Percentiles rank a stretch among this genome's conserved stretches.
Evolutionary conservation across 129 eudicot genomes (phyloP).

Genomic region (Deinandra increscens): DNA sequence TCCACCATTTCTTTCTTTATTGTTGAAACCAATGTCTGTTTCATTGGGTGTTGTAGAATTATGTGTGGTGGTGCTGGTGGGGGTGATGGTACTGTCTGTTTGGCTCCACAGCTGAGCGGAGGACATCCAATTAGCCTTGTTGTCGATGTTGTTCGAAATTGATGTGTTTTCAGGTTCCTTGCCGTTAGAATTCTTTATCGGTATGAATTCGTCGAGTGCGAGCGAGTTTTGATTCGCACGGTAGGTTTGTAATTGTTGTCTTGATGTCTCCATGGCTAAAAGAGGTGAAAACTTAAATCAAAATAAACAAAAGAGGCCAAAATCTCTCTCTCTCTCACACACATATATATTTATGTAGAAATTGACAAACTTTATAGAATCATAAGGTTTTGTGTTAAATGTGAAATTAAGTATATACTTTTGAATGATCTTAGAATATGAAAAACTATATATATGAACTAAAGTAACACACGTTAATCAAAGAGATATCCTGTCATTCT

Average conservation of each 20-base stretch:
- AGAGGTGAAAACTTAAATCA: slow-evolving; percentile 2
- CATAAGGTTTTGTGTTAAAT: slow-evolving; percentile 15
- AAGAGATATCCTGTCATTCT: no score
- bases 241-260: slow-evolving; percentile 72
- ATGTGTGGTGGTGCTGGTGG: slow-evolving; percentile 4
- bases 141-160: slow-evolving; percentile 34
- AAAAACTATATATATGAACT: neutral
- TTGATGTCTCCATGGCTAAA: slow-evolving; percentile 88
- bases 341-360: neutral
- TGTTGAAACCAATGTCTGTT: slow-evolving; percentile 36
- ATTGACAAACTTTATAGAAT: slow-evolving; percentile 4
- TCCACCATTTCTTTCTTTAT: slow-evolving; percentile 59
- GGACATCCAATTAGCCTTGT: slow-evolving; percentile 93
- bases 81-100: slow-evolving; percentile 30
- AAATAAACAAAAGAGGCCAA: neutral
- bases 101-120: slow-evolving; percentile 91
- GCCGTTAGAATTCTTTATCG: slow-evolving; percentile 49
- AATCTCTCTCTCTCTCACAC: no score
- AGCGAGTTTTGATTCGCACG: slow-evolving; percentile 57
- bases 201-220: slow-evolving; percentile 84
- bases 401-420: slow-evolving; percentile 22
- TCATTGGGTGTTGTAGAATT: slow-evolving; percentile 26
- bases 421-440: slow-evolving; percentile 24
- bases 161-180: slow-evolving; percentile 43
- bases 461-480: no score